Conservation (phyloP, 2,329 filamentous ascomycete genomes). For the Colletotrichum navitas region DNA sequence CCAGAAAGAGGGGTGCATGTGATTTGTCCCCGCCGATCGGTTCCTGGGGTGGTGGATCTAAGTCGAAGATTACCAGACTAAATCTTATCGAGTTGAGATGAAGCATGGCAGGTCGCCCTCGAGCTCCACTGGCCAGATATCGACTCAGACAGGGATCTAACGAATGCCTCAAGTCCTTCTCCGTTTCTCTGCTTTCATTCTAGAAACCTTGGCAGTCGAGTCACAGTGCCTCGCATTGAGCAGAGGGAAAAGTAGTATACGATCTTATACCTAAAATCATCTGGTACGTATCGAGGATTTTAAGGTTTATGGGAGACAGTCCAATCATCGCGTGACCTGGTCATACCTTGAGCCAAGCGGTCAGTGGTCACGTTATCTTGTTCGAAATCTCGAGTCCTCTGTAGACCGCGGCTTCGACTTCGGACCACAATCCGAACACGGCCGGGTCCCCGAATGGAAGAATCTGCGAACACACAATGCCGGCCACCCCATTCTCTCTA, state of each 20-base stretch:
- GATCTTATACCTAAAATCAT: not conserved
- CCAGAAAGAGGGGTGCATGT: slow-evolving; percentile 16
- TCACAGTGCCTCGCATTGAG: not conserved
- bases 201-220: not conserved
- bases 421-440: slow-evolving; percentile 56
- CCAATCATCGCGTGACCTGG: not conserved
- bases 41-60: not conserved
- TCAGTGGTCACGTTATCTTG: not conserved
- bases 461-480: slow-evolving; percentile 64
- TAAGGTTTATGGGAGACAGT: not conserved
- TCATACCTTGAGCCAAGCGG: not conserved
- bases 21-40: slow-evolving; percentile 24
- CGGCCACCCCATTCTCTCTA: slow-evolving; percentile 68
- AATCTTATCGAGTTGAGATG: not conserved
- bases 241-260: not conserved
- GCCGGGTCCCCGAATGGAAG: slow-evolving; percentile 62
- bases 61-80: not conserved
- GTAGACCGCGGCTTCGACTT: slow-evolving; percentile 56
- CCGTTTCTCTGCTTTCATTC: not conserved
- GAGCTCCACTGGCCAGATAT: not conserved
- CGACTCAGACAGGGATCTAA: not conserved
- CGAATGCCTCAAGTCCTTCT: not conserved
- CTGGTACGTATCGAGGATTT: not conserved
- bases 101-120: not conserved
- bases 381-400: slow-evolving; percentile 32